Evolutionary conservation across 805 yeast species (phyloP), one percentile per base, ranked within the genome.

Genomic region (Yarrowia bubula): DNA sequence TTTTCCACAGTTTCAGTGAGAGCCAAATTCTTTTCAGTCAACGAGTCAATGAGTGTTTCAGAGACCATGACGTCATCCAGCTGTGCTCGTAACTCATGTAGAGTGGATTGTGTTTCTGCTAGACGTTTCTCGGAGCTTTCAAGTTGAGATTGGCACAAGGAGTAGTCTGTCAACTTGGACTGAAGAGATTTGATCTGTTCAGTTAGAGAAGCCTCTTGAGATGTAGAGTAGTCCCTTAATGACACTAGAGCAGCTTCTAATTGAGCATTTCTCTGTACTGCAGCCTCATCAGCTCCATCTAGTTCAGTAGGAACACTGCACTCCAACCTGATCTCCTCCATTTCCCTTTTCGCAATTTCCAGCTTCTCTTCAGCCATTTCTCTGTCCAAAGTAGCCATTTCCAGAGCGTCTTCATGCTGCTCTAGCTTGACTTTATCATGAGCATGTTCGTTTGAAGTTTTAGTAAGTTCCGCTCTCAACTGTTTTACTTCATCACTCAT

Each of bases 191-290:
- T 31, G 15, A 73, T 64, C 22, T 69, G 69, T 32, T 41, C 66
- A 15, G 65, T 67, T 31, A 66, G 67, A 11, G 67, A 55, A 1
- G 66, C 43, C 39, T 73, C 76, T 32, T 70, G 69, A 1, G 67
- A 53, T 3, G 67, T 51, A 7, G 66, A 51, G 10, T 71, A 53
- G 22, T 72, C 75, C 46, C 78, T 72, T 5, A 83, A n/a, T n/a
- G 71, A 35, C 73, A 76, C 65, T 11, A 85, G 69, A 0, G 86
- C 82, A 9, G 73, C 66, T 66, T 83, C 84, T 32, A 84, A 72
- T 63, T 75, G 73, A 58, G 73, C 75, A 65, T 80, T 82, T 32
- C 79, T 71, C 64, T 68, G 51, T 4, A 58, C 11, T 3, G 51
- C 63, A 15, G 57, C 51, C n/a, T 55, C 61, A 14, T 58, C 39